A percentile compares a stretch with the other conserved stretches of the same genome.
These are phyloP conservation scores for Chlamydomonas eustigma DNA, from an alignment of 139 green algal genomes.

Conservation along the genomic window DNA sequence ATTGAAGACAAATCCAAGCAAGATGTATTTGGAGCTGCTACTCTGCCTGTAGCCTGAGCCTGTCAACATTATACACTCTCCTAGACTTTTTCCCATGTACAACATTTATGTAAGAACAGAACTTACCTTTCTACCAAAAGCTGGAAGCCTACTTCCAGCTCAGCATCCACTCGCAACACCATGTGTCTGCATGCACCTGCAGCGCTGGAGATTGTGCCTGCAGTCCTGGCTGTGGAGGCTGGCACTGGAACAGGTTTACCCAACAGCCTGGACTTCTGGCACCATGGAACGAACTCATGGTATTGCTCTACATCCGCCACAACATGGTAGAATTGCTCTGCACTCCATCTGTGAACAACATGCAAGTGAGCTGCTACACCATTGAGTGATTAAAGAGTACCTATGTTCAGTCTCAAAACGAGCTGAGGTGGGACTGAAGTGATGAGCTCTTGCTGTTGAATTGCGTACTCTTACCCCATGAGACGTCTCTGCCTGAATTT, in stretches of 20 bases:
- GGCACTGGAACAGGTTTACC: not conserved
- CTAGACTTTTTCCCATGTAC: too few relatives aligned
- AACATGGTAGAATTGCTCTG: slow-evolving; percentile 78
- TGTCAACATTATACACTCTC: too few relatives aligned
- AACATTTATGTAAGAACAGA: too few relatives aligned
- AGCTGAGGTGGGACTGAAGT: not conserved
- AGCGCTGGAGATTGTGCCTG: too few relatives aligned
- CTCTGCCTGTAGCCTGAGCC: too few relatives aligned
- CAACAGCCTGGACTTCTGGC: slow-evolving; percentile 58
- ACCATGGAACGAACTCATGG: slow-evolving; percentile 89
- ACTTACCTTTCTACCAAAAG: slow-evolving; percentile 38
- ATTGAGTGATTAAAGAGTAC: not conserved
- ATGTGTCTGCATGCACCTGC: not conserved
- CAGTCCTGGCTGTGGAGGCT: not conserved
- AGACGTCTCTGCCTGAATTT: slow-evolving; percentile 10
- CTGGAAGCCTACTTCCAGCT: slow-evolving; percentile 92
- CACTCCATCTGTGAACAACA: slow-evolving; percentile 34
- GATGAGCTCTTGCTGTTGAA: not conserved
- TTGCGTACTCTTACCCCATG: slow-evolving; percentile 1
- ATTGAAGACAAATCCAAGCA: too few relatives aligned
- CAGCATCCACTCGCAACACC: slow-evolving; percentile 73
- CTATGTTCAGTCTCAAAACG: not conserved
- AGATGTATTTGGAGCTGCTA: too few relatives aligned
- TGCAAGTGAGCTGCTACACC: not conserved
- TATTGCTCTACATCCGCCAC: slow-evolving; percentile 83